phyloP scores from a whole-genome alignment of 2,329 filamentous ascomycete genomes.

The Penicillium sp. region DNA sequence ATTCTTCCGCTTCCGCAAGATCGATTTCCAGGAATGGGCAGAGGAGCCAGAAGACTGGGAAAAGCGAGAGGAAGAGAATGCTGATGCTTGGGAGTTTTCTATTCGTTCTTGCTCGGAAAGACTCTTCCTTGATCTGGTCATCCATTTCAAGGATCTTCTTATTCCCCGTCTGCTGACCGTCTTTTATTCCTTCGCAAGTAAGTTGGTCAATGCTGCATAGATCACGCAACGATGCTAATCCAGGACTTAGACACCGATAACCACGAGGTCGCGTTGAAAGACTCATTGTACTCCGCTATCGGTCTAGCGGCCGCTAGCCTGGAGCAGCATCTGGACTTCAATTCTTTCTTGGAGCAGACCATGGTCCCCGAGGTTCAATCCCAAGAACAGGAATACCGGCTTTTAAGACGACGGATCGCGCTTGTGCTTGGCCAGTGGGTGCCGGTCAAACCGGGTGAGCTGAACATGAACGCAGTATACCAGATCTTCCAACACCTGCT shows the following conservation, averaged over 20 bases:
- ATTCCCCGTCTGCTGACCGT: slow-evolving; percentile 78
- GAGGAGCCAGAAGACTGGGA: slow-evolving; percentile 97
- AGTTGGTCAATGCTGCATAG: slow-evolving; percentile 32
- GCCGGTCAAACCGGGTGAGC: slow-evolving; percentile 69
- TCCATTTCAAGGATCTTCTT: slow-evolving; percentile 82
- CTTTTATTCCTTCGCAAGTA: slow-evolving; percentile 74
- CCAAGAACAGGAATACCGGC: slow-evolving; percentile 67
- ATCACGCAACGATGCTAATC: slow-evolving; percentile 16
- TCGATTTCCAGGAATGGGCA: slow-evolving; percentile 88
- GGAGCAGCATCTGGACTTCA: slow-evolving; percentile 76
- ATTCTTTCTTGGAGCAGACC: slow-evolving; percentile 72
- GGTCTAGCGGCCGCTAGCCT: slow-evolving; percentile 80
- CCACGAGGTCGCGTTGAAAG: slow-evolving; percentile 78
- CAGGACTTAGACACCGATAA: slow-evolving; percentile 53
- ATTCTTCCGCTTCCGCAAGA: slow-evolving; percentile 83
- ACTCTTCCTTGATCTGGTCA: slow-evolving; percentile 86
- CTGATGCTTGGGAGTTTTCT: slow-evolving; percentile 88
- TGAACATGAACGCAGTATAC: slow-evolving; percentile 74
- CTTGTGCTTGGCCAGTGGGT: slow-evolving; percentile 92
- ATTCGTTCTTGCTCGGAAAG: slow-evolving; percentile 91
- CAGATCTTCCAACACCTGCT: slow-evolving; percentile 88
- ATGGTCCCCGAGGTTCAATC: slow-evolving; percentile 78
- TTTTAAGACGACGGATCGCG: slow-evolving; percentile 82
- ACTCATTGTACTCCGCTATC: slow-evolving; percentile 92
- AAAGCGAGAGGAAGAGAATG: slow-evolving; percentile 79